Conservation (phyloP, 352 stramenopile species). For the Blastocystis sp. region DNA sequence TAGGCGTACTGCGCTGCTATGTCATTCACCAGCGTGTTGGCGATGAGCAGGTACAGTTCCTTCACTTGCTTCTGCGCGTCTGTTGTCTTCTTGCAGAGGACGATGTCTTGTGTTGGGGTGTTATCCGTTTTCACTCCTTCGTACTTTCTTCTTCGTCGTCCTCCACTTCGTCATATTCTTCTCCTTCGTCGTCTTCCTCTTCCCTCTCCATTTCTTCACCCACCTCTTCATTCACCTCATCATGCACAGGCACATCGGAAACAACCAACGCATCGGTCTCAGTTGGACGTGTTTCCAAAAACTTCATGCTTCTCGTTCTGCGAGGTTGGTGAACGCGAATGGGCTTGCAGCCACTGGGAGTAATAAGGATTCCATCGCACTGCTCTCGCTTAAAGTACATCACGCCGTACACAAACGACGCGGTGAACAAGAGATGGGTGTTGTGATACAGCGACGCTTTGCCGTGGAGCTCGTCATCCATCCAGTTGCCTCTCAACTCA, state of each 20-base stretch:
- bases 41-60: neutral
- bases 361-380: neutral
- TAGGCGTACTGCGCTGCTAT: no score
- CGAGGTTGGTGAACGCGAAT: no score
- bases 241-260: neutral
- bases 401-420: neutral
- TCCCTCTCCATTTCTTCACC: no score
- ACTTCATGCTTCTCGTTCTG: neutral
- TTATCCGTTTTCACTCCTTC: neutral
- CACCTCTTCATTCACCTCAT: no score
- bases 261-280: neutral
- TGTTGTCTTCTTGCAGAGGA: no score
- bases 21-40: neutral
- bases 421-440: neutral
- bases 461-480: slow-evolving; percentile 11
- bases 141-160: neutral
- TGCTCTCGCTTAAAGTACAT: neutral
- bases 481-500: neutral
- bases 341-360: no score
- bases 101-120: no score
- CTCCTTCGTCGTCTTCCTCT: neutral
- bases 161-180: neutral
- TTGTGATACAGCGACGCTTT: neutral
- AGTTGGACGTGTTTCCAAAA: neutral
- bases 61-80: neutral